Evolutionary conservation across 2,329 filamentous ascomycete species (phyloP).

Genomic region (Chrysoporthe austroafricana): DNA sequence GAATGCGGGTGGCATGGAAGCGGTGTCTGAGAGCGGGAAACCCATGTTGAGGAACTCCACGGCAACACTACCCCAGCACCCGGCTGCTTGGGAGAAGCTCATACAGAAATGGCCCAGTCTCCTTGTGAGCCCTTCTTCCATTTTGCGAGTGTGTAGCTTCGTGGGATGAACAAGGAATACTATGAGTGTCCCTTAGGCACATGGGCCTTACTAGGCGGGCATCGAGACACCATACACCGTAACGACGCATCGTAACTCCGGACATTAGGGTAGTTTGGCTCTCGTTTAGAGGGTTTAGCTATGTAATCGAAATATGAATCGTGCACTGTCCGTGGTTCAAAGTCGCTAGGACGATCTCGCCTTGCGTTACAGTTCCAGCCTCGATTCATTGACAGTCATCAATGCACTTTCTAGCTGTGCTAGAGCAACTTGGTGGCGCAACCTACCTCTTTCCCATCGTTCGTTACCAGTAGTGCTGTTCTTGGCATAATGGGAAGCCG

Average conservation of each 20-base stretch:
- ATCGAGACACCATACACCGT: background rate
- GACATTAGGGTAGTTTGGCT: background rate
- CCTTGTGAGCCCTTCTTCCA: no score
- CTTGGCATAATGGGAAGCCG: background rate
- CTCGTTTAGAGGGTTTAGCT: background rate
- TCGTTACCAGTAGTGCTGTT: background rate
- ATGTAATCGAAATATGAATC: background rate
- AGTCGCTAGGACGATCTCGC: background rate
- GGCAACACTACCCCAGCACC: background rate
- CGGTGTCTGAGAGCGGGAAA: background rate
- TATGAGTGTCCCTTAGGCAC: background rate
- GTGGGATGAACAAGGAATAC: background rate
- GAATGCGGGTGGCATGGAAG: slow-evolving; percentile 5
- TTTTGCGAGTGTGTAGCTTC: background rate
- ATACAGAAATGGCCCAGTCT: background rate
- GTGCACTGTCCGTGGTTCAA: background rate
- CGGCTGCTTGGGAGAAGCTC: background rate
- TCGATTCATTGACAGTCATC: background rate
- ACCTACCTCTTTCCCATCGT: background rate
- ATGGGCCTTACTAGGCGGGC: background rate
- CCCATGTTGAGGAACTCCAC: background rate
- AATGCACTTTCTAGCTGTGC: background rate
- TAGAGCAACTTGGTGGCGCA: background rate
- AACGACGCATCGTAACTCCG: background rate
- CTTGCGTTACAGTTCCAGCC: background rate